These are phyloP conservation scores for Leucoagaricus sp. DNA, from an alignment of 1,284 basidiomycete species.

Conservation along the genomic window DNA sequence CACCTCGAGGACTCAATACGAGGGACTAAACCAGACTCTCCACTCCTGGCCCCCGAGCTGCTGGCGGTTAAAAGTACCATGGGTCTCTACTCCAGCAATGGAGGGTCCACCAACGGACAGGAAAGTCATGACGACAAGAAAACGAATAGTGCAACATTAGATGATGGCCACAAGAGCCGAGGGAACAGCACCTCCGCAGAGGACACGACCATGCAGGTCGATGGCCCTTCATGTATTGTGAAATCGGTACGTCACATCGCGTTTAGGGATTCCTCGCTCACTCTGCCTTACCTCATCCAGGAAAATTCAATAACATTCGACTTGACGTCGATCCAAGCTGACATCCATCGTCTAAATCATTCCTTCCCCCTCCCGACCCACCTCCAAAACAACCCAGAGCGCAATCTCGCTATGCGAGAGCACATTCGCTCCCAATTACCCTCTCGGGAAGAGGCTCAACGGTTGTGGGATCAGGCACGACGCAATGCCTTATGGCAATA, in stretches of 20 bases:
- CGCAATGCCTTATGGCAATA: constrained; percentile 57
- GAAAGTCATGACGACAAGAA: constrained; percentile 5
- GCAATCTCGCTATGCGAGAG: constrained; percentile 37
- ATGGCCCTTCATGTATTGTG: constrained; percentile 3
- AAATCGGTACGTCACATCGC: constrained; percentile 8
- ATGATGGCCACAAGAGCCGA: neutral
- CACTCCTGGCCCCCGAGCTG: constrained; percentile 58
- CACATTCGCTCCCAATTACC: constrained; percentile 41
- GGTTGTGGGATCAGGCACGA: constrained; percentile 47
- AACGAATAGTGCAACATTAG: neutral
- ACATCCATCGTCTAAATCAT: constrained; percentile 40
- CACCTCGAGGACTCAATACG: constrained; percentile 65
- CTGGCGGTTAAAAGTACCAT: constrained; percentile 65
- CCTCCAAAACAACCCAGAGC: constrained; percentile 30
- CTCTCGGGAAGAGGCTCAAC: constrained; percentile 37
- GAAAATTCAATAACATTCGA: constrained; percentile 15
- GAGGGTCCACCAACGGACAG: constrained; percentile 19
- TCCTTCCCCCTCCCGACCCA: constrained; percentile 38
- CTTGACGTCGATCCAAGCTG: constrained; percentile 31
- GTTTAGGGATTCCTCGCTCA: neutral
- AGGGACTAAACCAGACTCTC: constrained; percentile 44
- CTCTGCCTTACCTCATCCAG: neutral
- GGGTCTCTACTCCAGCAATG: constrained; percentile 53
- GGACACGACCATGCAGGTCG: constrained; percentile 8
- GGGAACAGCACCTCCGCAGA: neutral